Evolutionary conservation across 495 filamentous ascomycete genomes (phyloP), one percentile per base, ranked within the genome.

Genomic region (Achaetomiella virescens): DNA sequence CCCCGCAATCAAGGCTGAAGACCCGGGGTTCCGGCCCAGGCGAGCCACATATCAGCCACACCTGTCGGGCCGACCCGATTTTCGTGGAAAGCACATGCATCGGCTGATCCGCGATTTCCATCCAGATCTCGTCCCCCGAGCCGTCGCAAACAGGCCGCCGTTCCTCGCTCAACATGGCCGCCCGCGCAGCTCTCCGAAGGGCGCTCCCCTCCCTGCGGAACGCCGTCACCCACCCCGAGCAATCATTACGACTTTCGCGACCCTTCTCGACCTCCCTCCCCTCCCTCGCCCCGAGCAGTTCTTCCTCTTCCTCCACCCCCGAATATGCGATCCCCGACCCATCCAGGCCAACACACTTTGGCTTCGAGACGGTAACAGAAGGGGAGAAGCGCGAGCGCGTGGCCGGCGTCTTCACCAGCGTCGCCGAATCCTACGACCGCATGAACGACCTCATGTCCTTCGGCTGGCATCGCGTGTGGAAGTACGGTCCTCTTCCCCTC

Each of bases 391-490:
- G 63, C 27, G 67, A 74, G 62, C 67, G 66, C 18, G 93, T 97
- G 21, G 86, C 84, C 61, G 82, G 82, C 40, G 93, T 98, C 57
- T 98, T 97, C 78, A 93, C 90, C 72, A 95, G 89, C 67, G 92
- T 98, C 47, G 92, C 93, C 61, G 82, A 89, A 46, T 89, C 85
- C 25, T 85, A 93, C 77, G 91, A 97, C 69, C 84, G 83, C 60
- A 98, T 98, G 93, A 98, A 98, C 80, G 93, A 98, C 71, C 82
- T 97, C 48, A 97, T 98, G 93, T 97, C 91, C 40, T 83, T 97
- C 24, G 91, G 91, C 35, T 91, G 95, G 74, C 93, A 98, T 72
- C 88, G 93, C 15, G 76, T 97, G 46, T 98, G 93, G 93, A 98
- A 98, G 72, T 74, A 42, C 17, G 71, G 63, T 27, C 46, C 42